A percentile compares a stretch with the other conserved stretches of the same genome.
Conservation (phyloP, 305 asterid genomes). For the Fraxinus platypoda region DNA sequence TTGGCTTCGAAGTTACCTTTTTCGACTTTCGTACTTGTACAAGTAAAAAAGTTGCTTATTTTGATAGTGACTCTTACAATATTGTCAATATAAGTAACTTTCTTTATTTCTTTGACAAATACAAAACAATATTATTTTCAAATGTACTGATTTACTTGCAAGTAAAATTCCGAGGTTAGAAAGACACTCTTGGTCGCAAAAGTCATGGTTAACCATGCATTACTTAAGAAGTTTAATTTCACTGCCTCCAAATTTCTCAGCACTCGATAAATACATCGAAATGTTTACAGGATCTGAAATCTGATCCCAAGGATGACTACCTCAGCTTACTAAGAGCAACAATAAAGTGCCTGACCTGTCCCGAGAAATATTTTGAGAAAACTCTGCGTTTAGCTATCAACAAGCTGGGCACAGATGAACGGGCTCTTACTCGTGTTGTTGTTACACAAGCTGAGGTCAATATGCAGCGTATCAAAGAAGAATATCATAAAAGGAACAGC, state of each 20-base stretch:
- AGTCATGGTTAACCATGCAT: neutral
- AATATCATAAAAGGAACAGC: slow-evolving; percentile 66
- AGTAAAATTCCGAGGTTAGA: neutral
- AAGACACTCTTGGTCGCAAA: no score
- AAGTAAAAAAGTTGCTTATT: neutral
- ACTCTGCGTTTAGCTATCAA: slow-evolving; percentile 60
- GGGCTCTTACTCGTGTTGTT: slow-evolving; percentile 70
- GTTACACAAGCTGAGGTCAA: slow-evolving; percentile 74
- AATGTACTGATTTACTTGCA: neutral
- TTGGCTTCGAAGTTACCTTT: neutral
- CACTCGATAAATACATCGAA: neutral
- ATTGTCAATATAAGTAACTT: neutral
- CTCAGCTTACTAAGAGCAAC: slow-evolving; percentile 61
- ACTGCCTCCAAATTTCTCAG: neutral
- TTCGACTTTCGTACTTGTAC: no score
- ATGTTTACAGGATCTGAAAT: slow-evolving; percentile 62
- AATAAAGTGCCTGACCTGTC: slow-evolving; percentile 66
- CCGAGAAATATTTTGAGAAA: slow-evolving; percentile 71
- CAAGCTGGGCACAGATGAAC: slow-evolving; percentile 64
- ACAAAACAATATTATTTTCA: no score
- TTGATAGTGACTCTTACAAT: neutral
- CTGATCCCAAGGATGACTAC: slow-evolving; percentile 50
- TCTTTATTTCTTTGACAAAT: neutral
- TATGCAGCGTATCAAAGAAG: slow-evolving; percentile 63
- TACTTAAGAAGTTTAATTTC: neutral